Conservation (phyloP, 805 yeast species). For the Saturnispora serradocipensis region DNA sequence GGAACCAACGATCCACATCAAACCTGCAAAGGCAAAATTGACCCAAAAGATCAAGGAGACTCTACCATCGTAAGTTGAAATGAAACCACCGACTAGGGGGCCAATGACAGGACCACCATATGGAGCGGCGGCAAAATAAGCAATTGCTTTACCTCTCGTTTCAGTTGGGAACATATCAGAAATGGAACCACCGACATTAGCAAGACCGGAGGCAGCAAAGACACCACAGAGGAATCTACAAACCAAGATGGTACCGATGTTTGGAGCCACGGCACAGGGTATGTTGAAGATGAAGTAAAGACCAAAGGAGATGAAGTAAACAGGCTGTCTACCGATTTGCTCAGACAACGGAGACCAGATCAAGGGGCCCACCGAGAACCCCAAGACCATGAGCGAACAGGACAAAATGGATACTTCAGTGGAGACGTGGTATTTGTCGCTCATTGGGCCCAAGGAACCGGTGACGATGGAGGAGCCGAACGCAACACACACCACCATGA, state of each 20-base stretch:
- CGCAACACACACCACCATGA: conserved; percentile 80
- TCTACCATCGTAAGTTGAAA: conserved; percentile 59
- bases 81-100: conserved; percentile 81
- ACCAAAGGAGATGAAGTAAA: conserved; percentile 66
- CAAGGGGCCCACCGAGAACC: conserved; percentile 80
- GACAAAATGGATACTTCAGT: conserved; percentile 71
- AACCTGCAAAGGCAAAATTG: conserved; percentile 86
- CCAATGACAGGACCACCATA: conserved; percentile 91
- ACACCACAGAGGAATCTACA: conserved; percentile 86
- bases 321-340: conserved; percentile 77
- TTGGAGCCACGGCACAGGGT: conserved; percentile 79
- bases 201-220: conserved; percentile 72
- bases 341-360: conserved; percentile 87
- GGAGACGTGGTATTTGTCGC: conserved; percentile 59
- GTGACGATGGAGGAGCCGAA: conserved; percentile 89
- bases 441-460: conserved; percentile 68
- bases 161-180: conserved; percentile 81
- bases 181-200: conserved; percentile 84
- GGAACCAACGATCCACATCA: conserved; percentile 58
- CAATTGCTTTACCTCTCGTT: conserved; percentile 82
- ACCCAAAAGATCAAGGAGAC: conserved; percentile 78
- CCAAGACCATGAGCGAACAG: conserved; percentile 82
- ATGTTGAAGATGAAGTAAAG: conserved; percentile 73
- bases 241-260: conserved; percentile 70
- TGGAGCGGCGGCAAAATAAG: conserved; percentile 86